Evolutionary conservation across 2,329 filamentous ascomycete genomes (phyloP).

Genomic region (Zalaria obscura): DNA sequence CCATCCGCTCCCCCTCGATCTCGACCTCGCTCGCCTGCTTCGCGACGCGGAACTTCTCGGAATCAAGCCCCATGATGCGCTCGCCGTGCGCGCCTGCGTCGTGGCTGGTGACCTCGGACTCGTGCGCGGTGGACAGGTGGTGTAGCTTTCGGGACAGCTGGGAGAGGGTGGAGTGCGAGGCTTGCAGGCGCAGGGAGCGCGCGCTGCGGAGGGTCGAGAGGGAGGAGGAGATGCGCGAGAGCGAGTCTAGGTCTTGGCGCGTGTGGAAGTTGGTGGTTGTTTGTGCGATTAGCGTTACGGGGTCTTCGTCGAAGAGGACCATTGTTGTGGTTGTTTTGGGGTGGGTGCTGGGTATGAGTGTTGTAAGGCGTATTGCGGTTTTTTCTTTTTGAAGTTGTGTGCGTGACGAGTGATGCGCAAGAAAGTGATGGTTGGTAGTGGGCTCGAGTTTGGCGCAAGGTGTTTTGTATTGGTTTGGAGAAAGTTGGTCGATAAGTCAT

Average conservation of each 20-base stretch:
- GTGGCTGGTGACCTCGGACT: slow-evolving; percentile 62
- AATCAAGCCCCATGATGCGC: slow-evolving; percentile 76
- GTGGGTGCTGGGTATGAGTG: no score
- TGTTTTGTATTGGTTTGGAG: no score
- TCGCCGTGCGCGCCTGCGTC: slow-evolving; percentile 68
- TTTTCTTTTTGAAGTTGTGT: no score
- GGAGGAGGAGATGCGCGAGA: slow-evolving; percentile 72
- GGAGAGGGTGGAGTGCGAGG: slow-evolving; percentile 22
- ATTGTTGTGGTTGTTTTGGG: slow-evolving; percentile 20
- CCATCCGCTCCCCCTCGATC: slow-evolving; percentile 86
- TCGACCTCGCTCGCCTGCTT: slow-evolving; percentile 81
- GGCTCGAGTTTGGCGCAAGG: no score
- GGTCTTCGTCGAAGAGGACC: slow-evolving; percentile 92
- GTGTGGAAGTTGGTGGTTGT: slow-evolving; percentile 95
- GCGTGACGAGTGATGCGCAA: no score
- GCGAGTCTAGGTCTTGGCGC: slow-evolving; percentile 67
- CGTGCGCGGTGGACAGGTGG: slow-evolving; percentile 60
- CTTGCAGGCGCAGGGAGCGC: slow-evolving; percentile 55
- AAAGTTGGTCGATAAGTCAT: no score
- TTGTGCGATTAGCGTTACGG: slow-evolving; percentile 80
- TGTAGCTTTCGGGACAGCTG: slow-evolving; percentile 62
- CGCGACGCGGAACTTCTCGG: slow-evolving; percentile 86
- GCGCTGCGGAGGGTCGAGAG: slow-evolving; percentile 72
- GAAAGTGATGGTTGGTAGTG: no score
- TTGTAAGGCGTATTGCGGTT: no score